phyloP scores from a whole-genome alignment of 768 basidiomycete genomes.

The Leccinum longicurvipes region DNA sequence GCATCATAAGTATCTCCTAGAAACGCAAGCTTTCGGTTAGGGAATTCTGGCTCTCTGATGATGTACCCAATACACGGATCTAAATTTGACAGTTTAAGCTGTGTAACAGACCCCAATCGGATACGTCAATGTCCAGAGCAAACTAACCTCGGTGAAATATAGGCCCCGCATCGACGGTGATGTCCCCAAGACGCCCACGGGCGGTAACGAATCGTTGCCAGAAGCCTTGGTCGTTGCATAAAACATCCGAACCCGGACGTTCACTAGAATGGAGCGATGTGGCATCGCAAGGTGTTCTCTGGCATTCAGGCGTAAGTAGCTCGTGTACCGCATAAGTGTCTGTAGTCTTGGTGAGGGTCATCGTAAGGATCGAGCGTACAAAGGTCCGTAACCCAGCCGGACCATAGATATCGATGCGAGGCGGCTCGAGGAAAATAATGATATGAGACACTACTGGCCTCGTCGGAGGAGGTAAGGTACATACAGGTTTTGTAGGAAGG shows the following conservation, averaged over 20 bases:
- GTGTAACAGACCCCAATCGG: neutral
- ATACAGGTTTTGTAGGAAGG: slow-evolving; percentile 13
- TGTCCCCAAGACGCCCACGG: slow-evolving; percentile 37
- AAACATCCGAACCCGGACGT: slow-evolving; percentile 56
- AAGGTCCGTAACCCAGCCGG: slow-evolving; percentile 75
- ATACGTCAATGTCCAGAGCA: neutral
- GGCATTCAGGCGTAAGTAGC: slow-evolving; percentile 56
- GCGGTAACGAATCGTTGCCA: slow-evolving; percentile 57
- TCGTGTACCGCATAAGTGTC: slow-evolving; percentile 78
- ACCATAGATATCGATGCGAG: slow-evolving; percentile 70
- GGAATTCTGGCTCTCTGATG: slow-evolving; percentile 52
- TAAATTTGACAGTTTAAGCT: slow-evolving; percentile 24
- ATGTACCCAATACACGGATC: slow-evolving; percentile 81
- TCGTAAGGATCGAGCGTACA: slow-evolving; percentile 63
- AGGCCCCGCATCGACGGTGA: slow-evolving; percentile 70
- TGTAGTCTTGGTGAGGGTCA: slow-evolving; percentile 60
- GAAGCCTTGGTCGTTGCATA: slow-evolving; percentile 51
- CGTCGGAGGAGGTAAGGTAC: neutral
- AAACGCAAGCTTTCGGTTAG: slow-evolving; percentile 63
- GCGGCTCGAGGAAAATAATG: slow-evolving; percentile 29
- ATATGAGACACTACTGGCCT: neutral
- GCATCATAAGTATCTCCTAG: slow-evolving; percentile 78
- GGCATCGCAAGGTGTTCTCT: slow-evolving; percentile 47
- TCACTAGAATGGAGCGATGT: slow-evolving; percentile 61
- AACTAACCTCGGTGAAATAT: slow-evolving; percentile 70